Conservation (phyloP, 2,329 filamentous ascomycete species). For the Claviceps citrina region DNA sequence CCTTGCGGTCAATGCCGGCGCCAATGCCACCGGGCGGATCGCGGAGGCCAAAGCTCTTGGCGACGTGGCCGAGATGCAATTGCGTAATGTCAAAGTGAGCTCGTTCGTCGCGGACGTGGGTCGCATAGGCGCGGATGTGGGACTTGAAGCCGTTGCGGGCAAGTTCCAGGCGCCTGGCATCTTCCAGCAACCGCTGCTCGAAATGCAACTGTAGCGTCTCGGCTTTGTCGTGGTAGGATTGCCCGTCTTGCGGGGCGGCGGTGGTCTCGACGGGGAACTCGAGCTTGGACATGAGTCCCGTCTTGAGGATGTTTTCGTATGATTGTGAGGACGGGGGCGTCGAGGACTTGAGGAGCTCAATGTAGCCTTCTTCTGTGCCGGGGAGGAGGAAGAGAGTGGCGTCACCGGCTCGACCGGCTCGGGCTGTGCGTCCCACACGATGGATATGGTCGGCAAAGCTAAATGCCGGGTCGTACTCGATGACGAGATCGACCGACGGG, state of each 20-base stretch:
- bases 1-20: slow-evolving; percentile 33
- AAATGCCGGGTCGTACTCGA: slow-evolving; percentile 94
- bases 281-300: slow-evolving; percentile 46
- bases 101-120: slow-evolving; percentile 74
- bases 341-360: slow-evolving; percentile 48
- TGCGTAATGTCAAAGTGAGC: slow-evolving; percentile 81
- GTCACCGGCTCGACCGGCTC: slow-evolving; percentile 75
- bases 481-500: slow-evolving; percentile 82
- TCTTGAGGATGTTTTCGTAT: slow-evolving; percentile 44
- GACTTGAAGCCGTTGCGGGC: slow-evolving; percentile 78
- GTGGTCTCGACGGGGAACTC: slow-evolving; percentile 59
- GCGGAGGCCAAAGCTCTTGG: slow-evolving; percentile 81
- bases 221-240: slow-evolving; percentile 34
- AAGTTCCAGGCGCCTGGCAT: slow-evolving; percentile 57
- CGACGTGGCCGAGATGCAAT: slow-evolving; percentile 80
- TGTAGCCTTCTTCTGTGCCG: slow-evolving; percentile 82
- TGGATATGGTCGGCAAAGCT: slow-evolving; percentile 87
- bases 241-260: slow-evolving; percentile 24
- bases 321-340: slow-evolving; percentile 33
- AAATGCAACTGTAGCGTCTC: slow-evolving; percentile 44
- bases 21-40: slow-evolving; percentile 78
- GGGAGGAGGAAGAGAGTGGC: slow-evolving; percentile 83
- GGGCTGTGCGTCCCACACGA: slow-evolving; percentile 83
- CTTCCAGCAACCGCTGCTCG: slow-evolving; percentile 43
- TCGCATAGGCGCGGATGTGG: slow-evolving; percentile 87